Conservation (phyloP, 257 asterid genomes). For the Gardenia jasminoides region DNA sequence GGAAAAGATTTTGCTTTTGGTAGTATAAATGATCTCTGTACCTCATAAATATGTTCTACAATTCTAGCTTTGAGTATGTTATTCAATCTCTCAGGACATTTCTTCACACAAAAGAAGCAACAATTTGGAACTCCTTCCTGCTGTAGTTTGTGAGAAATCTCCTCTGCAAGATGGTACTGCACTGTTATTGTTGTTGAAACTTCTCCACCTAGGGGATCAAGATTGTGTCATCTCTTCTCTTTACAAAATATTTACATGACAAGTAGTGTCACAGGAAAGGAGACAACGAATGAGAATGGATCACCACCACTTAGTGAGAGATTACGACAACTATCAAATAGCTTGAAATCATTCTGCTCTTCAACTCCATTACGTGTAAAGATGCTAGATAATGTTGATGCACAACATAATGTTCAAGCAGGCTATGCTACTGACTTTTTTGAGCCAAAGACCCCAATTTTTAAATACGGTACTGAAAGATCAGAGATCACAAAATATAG, state of each 20-base stretch:
- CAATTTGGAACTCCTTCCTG: conserved; percentile 23
- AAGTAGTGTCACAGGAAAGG: conserved; percentile 34
- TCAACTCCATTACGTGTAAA: conserved; percentile 47
- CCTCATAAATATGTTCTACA: background rate
- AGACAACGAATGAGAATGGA: conserved; percentile 24
- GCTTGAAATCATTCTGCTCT: conserved; percentile 46
- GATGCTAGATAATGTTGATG: conserved; percentile 34
- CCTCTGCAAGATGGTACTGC: conserved; percentile 26
- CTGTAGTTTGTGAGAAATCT: conserved; percentile 16
- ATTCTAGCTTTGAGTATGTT: background rate
- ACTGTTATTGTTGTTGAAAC: background rate
- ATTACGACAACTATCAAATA: conserved; percentile 54
- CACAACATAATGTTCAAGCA: conserved; percentile 26
- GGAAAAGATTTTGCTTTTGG: background rate
- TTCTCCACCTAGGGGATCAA: background rate
- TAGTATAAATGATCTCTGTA: background rate
- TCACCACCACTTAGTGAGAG: conserved; percentile 69
- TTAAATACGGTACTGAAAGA: conserved; percentile 25
- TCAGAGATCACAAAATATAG: conserved; percentile 29
- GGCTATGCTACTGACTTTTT: conserved; percentile 22
- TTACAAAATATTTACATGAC: conserved; percentile 3
- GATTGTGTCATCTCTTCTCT: conserved; percentile 4
- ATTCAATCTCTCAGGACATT: conserved; percentile 38
- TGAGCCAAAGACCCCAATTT: conserved; percentile 76
- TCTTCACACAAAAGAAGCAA: conserved; percentile 20